A percentile compares a stretch with the other conserved stretches of the same genome.
These are phyloP conservation scores for Lachnellula arida DNA, from an alignment of 2,329 filamentous ascomycete species.

Conservation along the genomic window DNA sequence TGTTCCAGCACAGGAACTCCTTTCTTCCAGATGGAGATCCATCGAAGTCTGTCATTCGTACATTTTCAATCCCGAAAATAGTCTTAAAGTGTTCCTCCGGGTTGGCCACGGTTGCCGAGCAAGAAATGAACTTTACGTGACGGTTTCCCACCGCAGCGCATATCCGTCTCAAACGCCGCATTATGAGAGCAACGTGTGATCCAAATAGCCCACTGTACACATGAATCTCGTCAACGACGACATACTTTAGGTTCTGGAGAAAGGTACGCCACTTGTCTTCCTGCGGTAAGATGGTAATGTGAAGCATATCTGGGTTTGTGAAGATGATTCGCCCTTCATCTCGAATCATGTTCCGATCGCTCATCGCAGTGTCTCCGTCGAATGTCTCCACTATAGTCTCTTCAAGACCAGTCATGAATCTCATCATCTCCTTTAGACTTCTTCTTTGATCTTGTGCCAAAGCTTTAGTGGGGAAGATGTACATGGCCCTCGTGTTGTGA, in stretches of 20 bases:
- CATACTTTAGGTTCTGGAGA: constrained; percentile 81
- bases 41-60: constrained; percentile 81
- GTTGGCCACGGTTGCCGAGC: constrained; percentile 93
- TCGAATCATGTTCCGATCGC: constrained; percentile 70
- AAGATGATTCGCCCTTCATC: constrained; percentile 92
- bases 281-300: constrained; percentile 87
- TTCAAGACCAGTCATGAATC: constrained; percentile 73
- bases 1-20: constrained; percentile 97
- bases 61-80: constrained; percentile 83
- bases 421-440: constrained; percentile 78
- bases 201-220: constrained; percentile 96
- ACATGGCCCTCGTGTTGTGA: constrained; percentile 76
- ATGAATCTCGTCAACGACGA: constrained; percentile 88
- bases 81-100: constrained; percentile 87
- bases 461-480: constrained; percentile 97
- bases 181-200: constrained; percentile 89
- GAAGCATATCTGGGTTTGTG: constrained; percentile 97
- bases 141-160: constrained; percentile 87
- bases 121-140: constrained; percentile 85
- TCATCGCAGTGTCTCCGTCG: constrained; percentile 89
- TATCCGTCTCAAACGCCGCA: constrained; percentile 80
- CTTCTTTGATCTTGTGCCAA: constrained; percentile 90
- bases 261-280: constrained; percentile 87
- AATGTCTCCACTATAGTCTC: constrained; percentile 83
- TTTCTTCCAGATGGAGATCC: constrained; percentile 90